Evolutionary conservation across 352 stramenopile genomes (phyloP), one percentile per base, ranked within the genome.

Genomic region (Pythium rhizo-oryzae): DNA sequence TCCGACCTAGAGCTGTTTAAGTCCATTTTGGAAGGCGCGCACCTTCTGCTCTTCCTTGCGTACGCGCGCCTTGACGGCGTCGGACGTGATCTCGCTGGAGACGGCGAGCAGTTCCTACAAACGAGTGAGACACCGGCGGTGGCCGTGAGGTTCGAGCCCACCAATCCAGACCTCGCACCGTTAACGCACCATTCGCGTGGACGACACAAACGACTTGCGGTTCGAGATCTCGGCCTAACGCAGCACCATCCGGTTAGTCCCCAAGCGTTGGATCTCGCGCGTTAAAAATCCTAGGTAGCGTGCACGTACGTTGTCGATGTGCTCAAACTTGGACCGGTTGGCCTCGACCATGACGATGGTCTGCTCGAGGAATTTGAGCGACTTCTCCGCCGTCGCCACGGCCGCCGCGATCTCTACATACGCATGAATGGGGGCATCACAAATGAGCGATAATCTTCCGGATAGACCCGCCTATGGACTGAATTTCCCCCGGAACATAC

Each of bases 281-380:
- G n/a, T n/a, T n/a, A n/a, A n/a, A n/a, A n/a, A n/a, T n/a, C n/a
- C n/a, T n/a, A n/a, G n/a, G n/a, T n/a, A n/a, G n/a, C n/a, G n/a
- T n/a, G n/a, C n/a, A n/a, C n/a, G n/a, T n/a, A 89, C 79, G 37
- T 76, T 78, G 59, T 91, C 86, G 70, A 94, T 94, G 75, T 94
- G 86, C 52, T 88, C 81, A 52, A 92, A 94, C 69, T 90, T 92
- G 63, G 79, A 74, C 59, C 86, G 79, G 69, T 94, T 92, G 52
- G 81, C 80, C 51, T 93, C 84, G 51, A 94, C 85, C 75, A 88
- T 89, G 57, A 89, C 82, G 65, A 94, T 92, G 8, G 82, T 94
- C 58, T 94, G 82, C 58, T 94, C 86, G 15, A 94, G 59, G 61
- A 94, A 94, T 62, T 89, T 87, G 61, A 93, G 58, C 37, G 86